Percentiles rank a stretch among this genome's conserved stretches.
phyloP scores from a whole-genome alignment of 805 yeast genomes.

The Yarrowia porcina region DNA sequence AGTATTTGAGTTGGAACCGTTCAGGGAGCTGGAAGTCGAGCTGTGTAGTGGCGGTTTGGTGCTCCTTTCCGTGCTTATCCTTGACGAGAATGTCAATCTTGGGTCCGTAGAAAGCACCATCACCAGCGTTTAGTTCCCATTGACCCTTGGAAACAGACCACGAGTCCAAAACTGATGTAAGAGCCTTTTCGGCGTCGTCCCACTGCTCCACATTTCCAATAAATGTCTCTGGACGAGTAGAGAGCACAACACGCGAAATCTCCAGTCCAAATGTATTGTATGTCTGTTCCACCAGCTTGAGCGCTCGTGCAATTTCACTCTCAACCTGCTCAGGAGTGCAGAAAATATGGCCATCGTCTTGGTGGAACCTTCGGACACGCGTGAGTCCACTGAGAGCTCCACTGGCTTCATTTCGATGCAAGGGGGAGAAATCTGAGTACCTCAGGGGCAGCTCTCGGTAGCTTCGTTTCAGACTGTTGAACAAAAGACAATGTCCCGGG shows the following conservation, averaged over 20 bases:
- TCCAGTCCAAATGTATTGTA: slow-evolving; percentile 65
- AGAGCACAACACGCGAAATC: slow-evolving; percentile 60
- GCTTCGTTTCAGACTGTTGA: slow-evolving; percentile 69
- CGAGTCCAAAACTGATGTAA: slow-evolving; percentile 55
- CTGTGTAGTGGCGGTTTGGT: slow-evolving; percentile 94
- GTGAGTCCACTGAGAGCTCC: slow-evolving; percentile 93
- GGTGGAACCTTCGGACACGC: slow-evolving; percentile 91
- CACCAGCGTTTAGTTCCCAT: slow-evolving; percentile 83
- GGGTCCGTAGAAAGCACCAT: slow-evolving; percentile 75
- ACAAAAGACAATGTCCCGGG: slow-evolving; percentile 63
- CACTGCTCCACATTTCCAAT: slow-evolving; percentile 78
- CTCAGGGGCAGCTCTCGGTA: slow-evolving; percentile 84
- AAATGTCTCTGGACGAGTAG: slow-evolving; percentile 80
- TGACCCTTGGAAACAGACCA: slow-evolving; percentile 45
- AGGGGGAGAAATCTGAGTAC: slow-evolving; percentile 81
- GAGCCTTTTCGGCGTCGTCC: slow-evolving; percentile 73
- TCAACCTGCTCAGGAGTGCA: slow-evolving; percentile 76
- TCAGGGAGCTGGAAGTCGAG: slow-evolving; percentile 91
- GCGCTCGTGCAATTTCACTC: slow-evolving; percentile 66
- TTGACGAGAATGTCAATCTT: slow-evolving; percentile 82
- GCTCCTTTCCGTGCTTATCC: slow-evolving; percentile 76
- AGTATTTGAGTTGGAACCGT: slow-evolving; percentile 69
- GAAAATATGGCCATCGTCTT: slow-evolving; percentile 97
- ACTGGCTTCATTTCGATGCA: slow-evolving; percentile 91
- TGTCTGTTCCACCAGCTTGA: slow-evolving; percentile 69